Percentiles rank a stretch among this genome's conserved stretches.
Evolutionary conservation across 2,329 filamentous ascomycete species (phyloP).

Genomic region (Aspergillus aculeatus): DNA sequence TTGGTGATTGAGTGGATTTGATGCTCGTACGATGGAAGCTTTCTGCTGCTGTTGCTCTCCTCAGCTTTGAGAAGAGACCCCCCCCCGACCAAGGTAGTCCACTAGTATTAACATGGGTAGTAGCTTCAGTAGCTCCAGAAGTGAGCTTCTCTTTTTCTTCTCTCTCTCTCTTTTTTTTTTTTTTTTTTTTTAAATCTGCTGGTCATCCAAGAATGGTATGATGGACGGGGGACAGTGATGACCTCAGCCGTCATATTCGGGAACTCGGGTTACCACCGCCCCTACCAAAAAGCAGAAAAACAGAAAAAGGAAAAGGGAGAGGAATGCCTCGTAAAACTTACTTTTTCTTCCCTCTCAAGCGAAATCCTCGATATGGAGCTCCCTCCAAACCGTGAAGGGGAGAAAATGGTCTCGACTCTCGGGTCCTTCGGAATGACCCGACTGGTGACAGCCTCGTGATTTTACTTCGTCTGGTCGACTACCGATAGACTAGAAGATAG

Average conservation of each 20-base stretch:
- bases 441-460: not conserved
- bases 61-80: no score
- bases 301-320: not conserved
- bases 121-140: no score
- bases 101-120: no score
- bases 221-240: not conserved
- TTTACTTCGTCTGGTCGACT: no score
- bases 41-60: no score
- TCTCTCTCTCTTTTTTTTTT: not conserved
- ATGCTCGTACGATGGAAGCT: not conserved
- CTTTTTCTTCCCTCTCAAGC: not conserved
- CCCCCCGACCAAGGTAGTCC: no score
- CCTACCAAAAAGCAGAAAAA: no score
- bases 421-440: not conserved
- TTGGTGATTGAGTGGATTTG: not conserved
- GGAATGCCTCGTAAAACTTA: not conserved
- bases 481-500: not conserved
- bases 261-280: not conserved
- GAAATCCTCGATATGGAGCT: not conserved
- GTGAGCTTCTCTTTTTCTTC: no score
- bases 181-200: not conserved
- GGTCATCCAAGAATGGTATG: not conserved
- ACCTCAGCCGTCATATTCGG: not conserved
- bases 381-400: not conserved
- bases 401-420: not conserved